These are phyloP conservation scores for Tolypocladium capitatum DNA, from an alignment of 2,329 filamentous ascomycete species.

Conservation along the genomic window DNA sequence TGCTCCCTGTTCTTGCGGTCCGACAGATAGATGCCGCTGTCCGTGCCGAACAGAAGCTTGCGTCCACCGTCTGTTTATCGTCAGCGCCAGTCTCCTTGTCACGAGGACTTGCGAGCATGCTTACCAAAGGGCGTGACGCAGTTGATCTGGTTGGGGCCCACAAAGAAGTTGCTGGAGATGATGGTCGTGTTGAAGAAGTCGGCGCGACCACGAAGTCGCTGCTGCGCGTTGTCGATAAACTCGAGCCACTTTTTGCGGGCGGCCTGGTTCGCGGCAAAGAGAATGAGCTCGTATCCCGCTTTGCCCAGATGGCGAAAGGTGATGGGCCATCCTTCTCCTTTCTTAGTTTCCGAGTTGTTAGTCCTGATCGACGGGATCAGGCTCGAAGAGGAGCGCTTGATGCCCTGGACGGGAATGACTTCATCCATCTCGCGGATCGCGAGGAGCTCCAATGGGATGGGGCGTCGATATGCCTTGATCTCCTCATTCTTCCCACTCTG, in stretches of 20 bases:
- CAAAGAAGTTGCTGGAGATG: conserved; percentile 47
- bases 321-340: conserved; percentile 73
- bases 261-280: conserved; percentile 76
- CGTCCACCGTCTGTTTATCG: conserved; percentile 64
- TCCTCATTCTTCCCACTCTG: conserved; percentile 87
- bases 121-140: conserved; percentile 84
- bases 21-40: conserved; percentile 83
- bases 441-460: conserved; percentile 85
- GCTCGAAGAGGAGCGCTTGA: conserved; percentile 81
- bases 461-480: conserved; percentile 83
- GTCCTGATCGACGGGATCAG: conserved; percentile 48
- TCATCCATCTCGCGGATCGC: conserved; percentile 97
- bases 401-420: conserved; percentile 67
- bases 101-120: conserved; percentile 14
- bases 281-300: conserved; percentile 81
- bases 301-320: conserved; percentile 95
- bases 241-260: conserved; percentile 95
- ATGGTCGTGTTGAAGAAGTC: conserved; percentile 73
- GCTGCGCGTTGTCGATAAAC: conserved; percentile 82
- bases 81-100: conserved; percentile 6
- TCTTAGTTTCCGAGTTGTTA: conserved; percentile 39
- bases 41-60: conserved; percentile 88
- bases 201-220: conserved; percentile 72
- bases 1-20: conserved; percentile 82
- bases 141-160: conserved; percentile 69